phyloP scores from a whole-genome alignment of 768 basidiomycete genomes.

The Calocybe indica region DNA sequence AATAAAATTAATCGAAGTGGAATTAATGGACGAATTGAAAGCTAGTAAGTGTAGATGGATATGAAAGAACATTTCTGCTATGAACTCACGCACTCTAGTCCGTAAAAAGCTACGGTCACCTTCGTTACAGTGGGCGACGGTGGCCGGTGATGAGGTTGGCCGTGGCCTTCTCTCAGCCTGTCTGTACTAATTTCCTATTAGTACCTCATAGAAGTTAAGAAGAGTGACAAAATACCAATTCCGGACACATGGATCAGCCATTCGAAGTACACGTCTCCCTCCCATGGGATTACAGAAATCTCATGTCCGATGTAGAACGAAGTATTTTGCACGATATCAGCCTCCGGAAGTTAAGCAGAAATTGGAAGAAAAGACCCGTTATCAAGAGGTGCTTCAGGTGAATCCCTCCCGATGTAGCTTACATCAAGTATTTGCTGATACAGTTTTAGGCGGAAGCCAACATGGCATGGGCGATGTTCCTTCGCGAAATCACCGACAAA shows the following conservation, averaged over 20 bases:
- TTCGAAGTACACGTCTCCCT: slow-evolving; percentile 42
- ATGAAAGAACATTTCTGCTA: neutral
- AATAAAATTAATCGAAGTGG: slow-evolving; percentile 60
- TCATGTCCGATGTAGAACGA: slow-evolving; percentile 49
- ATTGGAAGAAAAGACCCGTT: slow-evolving; percentile 68
- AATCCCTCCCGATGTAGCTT: neutral
- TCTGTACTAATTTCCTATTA: slow-evolving; percentile 21
- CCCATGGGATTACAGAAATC: neutral
- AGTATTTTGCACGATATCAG: slow-evolving; percentile 64
- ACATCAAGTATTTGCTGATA: neutral
- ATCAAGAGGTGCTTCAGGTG: slow-evolving; percentile 62
- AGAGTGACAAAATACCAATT: slow-evolving; percentile 42
- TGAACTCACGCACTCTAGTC: slow-evolving; percentile 32
- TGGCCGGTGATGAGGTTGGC: slow-evolving; percentile 66
- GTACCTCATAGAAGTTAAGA: slow-evolving; percentile 79
- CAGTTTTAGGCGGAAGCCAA: slow-evolving; percentile 47
- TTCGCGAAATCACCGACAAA: slow-evolving; percentile 59
- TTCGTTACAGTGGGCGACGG: slow-evolving; percentile 61
- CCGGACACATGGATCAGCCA: slow-evolving; percentile 58
- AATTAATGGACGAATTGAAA: slow-evolving; percentile 70
- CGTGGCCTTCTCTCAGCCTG: neutral
- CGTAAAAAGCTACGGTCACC: slow-evolving; percentile 70
- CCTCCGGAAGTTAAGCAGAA: slow-evolving; percentile 60
- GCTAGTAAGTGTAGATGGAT: slow-evolving; percentile 35
- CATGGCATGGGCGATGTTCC: slow-evolving; percentile 61